Base-by-base conservation (phyloP, 108 stramenopile species). In the Cyclotella cryptica region DNA sequence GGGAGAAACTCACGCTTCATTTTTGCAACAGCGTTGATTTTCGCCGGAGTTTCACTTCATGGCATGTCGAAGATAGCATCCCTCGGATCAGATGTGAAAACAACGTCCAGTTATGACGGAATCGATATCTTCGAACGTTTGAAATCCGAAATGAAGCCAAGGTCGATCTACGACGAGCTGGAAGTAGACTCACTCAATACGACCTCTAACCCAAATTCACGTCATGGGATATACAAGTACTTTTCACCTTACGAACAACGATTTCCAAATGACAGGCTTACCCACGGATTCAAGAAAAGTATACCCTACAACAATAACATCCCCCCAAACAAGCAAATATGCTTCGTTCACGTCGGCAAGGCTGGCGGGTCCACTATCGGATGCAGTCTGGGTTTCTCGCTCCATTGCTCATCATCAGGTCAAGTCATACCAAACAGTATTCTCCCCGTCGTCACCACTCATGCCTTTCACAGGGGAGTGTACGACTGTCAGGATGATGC, bases 331-430 rank as follows among this genome's bases (percentile, higher is more conserved):
- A 79, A 72, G 40, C 78, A 79, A 65, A 46, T 65, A 53, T 81
- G 80, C 41, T 75, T 81, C n/a, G 74, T 70, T 28, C 80, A 81
- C 27, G 80, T 81, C 7, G 80, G 80, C 3, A 81, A 81, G 62
- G 73, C 80, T 28, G 80, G 80, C 15, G 80, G 80, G 13, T 81
- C 80, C 7, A 73, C 80, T 17, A 65, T 76, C 21, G 75, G 80
- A 21, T 81, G 80, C 62, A 54, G 55, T 43, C 66, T 81, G 0
- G 80, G 80, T 52, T 81, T 81, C 27, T 69, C 72, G 19, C 68
- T 81, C 13, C 80, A 81, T 58, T 81, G 80, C 39, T 28, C 68
- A 43, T n/a, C 42, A 24, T 10, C 53, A 2, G 67, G 66, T 49
- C 67, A 74, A 40, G 64, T 45, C 44, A 67, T 72, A 9, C 44